These are phyloP conservation scores for Dacryopinax primogenitus DNA, from an alignment of 768 basidiomycete species.

Conservation along the genomic window DNA sequence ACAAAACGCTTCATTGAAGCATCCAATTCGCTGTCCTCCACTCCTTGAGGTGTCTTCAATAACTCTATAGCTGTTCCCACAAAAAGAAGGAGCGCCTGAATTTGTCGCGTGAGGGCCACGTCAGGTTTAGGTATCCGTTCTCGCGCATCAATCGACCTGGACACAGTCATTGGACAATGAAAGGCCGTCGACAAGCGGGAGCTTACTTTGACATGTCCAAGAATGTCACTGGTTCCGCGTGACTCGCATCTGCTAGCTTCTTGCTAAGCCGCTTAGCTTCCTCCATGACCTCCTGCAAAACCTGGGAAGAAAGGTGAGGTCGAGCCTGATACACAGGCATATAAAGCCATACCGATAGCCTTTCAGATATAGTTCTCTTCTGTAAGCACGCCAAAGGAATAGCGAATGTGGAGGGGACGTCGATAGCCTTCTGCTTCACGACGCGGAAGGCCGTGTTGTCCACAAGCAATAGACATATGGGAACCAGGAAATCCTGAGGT, in stretches of 20 bases:
- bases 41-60: neutral
- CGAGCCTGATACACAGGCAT: neutral
- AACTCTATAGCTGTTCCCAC: slow-evolving; percentile 40
- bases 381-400: slow-evolving; percentile 57
- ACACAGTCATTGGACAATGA: neutral
- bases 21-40: neutral
- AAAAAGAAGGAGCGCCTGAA: slow-evolving; percentile 56
- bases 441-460: slow-evolving; percentile 63
- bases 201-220: slow-evolving; percentile 47
- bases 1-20: neutral
- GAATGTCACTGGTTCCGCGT: slow-evolving; percentile 30
- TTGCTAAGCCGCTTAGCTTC: slow-evolving; percentile 51
- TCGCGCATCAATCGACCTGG: neutral
- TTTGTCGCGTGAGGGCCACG: slow-evolving; percentile 40
- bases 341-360: slow-evolving; percentile 38
- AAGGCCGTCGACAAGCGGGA: neutral
- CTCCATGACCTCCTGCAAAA: slow-evolving; percentile 47
- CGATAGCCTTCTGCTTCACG: slow-evolving; percentile 47
- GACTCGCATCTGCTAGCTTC: slow-evolving; percentile 16
- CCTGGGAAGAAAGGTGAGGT: slow-evolving; percentile 29
- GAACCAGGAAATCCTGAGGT: slow-evolving; percentile 62
- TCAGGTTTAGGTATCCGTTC: slow-evolving; percentile 10
- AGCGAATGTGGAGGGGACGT: slow-evolving; percentile 44
- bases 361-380: slow-evolving; percentile 36
- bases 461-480: slow-evolving; percentile 70